These are phyloP conservation scores for Emmonsia crescens DNA, from an alignment of 2,329 filamentous ascomycete species.

Conservation along the genomic window DNA sequence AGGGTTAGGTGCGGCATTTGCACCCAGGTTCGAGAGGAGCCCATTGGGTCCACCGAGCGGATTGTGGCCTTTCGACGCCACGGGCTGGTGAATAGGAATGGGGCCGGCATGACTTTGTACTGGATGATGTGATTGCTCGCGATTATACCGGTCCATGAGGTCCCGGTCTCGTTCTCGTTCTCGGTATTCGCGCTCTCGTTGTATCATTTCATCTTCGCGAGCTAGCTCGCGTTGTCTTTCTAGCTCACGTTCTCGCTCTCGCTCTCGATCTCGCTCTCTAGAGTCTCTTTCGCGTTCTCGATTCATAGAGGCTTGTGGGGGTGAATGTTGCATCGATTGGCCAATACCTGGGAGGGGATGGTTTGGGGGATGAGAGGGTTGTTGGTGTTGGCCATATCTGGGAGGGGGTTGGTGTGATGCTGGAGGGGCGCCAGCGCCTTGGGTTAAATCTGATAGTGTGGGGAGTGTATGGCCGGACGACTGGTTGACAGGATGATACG, in stretches of 20 bases:
- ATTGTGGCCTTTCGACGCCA: conserved; percentile 67
- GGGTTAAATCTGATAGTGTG: conserved; percentile 37
- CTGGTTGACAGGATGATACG: conserved; percentile 33
- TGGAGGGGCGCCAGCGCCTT: conserved; percentile 29
- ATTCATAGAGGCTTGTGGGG: conserved; percentile 30
- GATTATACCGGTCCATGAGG: conserved; percentile 54
- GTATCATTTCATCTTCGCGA: conserved; percentile 47
- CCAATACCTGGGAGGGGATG: conserved; percentile 33
- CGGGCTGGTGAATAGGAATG: conserved; percentile 87
- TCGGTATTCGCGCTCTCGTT: conserved; percentile 45
- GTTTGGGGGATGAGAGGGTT: conserved; percentile 25
- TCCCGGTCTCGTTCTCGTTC: conserved; percentile 36
- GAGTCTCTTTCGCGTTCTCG: conserved; percentile 42
- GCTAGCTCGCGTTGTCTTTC: conserved; percentile 32
- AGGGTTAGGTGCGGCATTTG: conserved; percentile 44
- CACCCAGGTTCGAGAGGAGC: conserved; percentile 63
- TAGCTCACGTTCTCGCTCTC: conserved; percentile 17
- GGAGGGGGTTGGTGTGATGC: conserved; percentile 24
- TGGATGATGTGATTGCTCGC: conserved; percentile 51
- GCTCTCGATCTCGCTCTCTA: conserved; percentile 39
- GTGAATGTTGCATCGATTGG: conserved; percentile 34
- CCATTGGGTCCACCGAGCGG: conserved; percentile 90
- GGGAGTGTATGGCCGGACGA: conserved; percentile 36
- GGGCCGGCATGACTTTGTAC: conserved; percentile 83
- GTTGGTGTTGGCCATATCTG: conserved; percentile 33